These are phyloP conservation scores for Melocanna baccifera DNA, from an alignment of 176 grass and related monocot genomes.

Conservation along the genomic window DNA sequence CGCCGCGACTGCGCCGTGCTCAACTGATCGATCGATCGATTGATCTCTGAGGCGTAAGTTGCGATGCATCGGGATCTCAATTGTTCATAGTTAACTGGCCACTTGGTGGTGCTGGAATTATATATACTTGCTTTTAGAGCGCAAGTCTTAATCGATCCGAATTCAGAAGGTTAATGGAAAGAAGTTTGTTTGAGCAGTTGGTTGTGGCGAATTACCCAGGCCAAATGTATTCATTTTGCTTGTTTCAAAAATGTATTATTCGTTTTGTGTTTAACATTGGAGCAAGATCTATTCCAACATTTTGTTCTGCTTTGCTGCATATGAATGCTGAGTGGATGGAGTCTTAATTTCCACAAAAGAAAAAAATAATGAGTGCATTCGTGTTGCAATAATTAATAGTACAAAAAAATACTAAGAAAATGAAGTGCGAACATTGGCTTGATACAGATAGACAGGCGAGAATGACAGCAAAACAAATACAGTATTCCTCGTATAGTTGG, in stretches of 20 bases:
- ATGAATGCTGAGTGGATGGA: not conserved
- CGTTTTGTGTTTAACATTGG: not conserved
- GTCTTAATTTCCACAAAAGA: not conserved
- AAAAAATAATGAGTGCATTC: not conserved
- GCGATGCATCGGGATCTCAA: not conserved
- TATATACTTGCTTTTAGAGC: constrained; percentile 24
- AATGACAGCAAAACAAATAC: not conserved
- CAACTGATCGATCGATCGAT: constrained; percentile 5
- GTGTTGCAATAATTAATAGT: not conserved
- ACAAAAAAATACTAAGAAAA: not conserved
- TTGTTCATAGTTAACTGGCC: not conserved
- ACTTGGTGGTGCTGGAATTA: not conserved
- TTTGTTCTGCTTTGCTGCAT: not conserved
- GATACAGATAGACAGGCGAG: not conserved
- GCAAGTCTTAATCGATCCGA: constrained; percentile 7
- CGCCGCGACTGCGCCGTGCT: constrained; percentile 74
- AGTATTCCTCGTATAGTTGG: not conserved
- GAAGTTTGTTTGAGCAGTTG: not conserved
- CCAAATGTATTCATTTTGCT: not conserved
- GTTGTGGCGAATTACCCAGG: not conserved
- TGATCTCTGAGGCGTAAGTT: not conserved
- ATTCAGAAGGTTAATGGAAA: not conserved
- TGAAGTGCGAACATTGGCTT: not conserved
- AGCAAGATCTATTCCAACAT: not conserved
- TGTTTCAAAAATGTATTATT: not conserved